These are phyloP conservation scores for Ustilago tritici DNA, from an alignment of 1,284 basidiomycete genomes.

Conservation along the genomic window DNA sequence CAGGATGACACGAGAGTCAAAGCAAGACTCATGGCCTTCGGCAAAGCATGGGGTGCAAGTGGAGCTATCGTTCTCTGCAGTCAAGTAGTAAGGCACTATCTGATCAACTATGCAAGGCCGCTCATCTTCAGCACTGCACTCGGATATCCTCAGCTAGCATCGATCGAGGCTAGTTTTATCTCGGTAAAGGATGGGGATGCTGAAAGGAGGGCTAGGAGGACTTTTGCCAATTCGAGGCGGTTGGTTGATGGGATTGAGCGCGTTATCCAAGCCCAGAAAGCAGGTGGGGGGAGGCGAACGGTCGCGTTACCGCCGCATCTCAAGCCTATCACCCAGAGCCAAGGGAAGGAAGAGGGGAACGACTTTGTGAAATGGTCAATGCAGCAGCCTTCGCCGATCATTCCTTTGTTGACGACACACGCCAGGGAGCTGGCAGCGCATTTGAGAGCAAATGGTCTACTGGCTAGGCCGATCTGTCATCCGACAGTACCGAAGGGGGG, in stretches of 20 bases:
- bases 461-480: constrained; percentile 81
- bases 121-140: constrained; percentile 71
- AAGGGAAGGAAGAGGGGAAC: not conserved
- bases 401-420: constrained; percentile 82
- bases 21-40: constrained; percentile 64
- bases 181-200: constrained; percentile 79
- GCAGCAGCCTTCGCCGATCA: constrained; percentile 76
- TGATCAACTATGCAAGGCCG: constrained; percentile 91
- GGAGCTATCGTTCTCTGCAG: constrained; percentile 81
- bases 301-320: constrained; percentile 34
- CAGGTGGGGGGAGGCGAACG: constrained; percentile 1
- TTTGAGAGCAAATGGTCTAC: constrained; percentile 76
- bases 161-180: constrained; percentile 82
- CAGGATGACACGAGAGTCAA: constrained; percentile 30
- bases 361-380: constrained; percentile 35
- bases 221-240: constrained; percentile 18
- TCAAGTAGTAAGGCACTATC: constrained; percentile 80
- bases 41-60: constrained; percentile 63
- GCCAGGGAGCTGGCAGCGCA: constrained; percentile 79
- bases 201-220: constrained; percentile 69
- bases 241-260: constrained; percentile 20
- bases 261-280: constrained; percentile 14
- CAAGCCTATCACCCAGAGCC: not conserved
- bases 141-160: constrained; percentile 71
- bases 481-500: constrained; percentile 82